Conservation (phyloP, 768 basidiomycete genomes). For the Rhodotorula graminis region DNA sequence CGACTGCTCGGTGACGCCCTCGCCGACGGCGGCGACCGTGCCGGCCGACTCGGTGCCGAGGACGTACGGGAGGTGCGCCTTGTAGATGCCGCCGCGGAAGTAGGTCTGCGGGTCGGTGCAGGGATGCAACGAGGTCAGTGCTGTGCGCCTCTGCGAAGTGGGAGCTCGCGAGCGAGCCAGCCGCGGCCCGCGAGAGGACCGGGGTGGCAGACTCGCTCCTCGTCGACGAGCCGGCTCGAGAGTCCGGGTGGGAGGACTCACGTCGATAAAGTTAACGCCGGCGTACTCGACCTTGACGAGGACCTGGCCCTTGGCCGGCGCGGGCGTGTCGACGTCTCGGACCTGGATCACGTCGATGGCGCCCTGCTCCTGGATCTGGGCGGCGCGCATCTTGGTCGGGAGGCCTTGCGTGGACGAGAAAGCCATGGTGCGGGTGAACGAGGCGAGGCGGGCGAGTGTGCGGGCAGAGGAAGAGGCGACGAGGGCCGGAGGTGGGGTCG, state of each 20-base stretch:
- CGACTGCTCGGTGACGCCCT: slow-evolving; percentile 62
- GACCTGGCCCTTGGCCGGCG: slow-evolving; percentile 59
- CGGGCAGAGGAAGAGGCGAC: neutral
- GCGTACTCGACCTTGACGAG: slow-evolving; percentile 62
- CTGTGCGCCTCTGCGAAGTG: neutral
- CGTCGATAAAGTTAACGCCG: slow-evolving; percentile 73
- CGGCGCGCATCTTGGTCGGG: slow-evolving; percentile 61
- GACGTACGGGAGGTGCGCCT: slow-evolving; percentile 49
- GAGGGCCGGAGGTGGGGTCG: too few species aligned
- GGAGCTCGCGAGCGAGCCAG: neutral
- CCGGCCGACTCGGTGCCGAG: slow-evolving; percentile 79
- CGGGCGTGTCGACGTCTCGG: slow-evolving; percentile 61
- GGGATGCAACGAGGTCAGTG: neutral
- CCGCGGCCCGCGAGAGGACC: too few species aligned
- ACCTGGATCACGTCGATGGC: slow-evolving; percentile 64
- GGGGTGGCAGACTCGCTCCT: too few species aligned
- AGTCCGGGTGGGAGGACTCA: neutral
- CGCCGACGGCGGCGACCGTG: slow-evolving; percentile 63
- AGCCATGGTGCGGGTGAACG: neutral
- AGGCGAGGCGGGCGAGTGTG: neutral
- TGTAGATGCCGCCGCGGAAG: slow-evolving; percentile 58
- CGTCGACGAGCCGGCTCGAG: too few species aligned
- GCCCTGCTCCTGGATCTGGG: slow-evolving; percentile 68
- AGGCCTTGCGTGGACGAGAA: slow-evolving; percentile 16
- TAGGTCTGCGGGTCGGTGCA: slow-evolving; percentile 55